Evolutionary conservation across 2,329 filamentous ascomycete species (phyloP).

Genomic region (Alternaria brassicae): DNA sequence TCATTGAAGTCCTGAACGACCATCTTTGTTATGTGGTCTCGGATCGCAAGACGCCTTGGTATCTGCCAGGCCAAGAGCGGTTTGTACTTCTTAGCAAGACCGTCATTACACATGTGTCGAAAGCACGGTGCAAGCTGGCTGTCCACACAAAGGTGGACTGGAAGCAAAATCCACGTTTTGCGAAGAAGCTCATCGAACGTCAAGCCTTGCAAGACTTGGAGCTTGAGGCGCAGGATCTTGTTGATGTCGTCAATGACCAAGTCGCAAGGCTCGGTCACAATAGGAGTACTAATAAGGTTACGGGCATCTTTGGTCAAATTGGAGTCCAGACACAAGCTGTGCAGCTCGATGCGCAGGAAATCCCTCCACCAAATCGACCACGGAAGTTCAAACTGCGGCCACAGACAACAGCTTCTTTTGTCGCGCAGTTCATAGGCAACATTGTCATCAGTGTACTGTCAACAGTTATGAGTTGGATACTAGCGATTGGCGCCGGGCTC

Average conservation of each 20-base stretch:
- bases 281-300: conserved; percentile 76
- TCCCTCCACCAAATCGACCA: conserved; percentile 46
- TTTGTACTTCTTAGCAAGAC: conserved; percentile 89
- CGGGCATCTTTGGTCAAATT: conserved; percentile 79
- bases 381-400: conserved; percentile 56
- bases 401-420: conserved; percentile 70
- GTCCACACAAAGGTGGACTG: conserved; percentile 90
- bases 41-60: conserved; percentile 74
- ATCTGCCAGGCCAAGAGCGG: conserved; percentile 78
- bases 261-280: conserved; percentile 76
- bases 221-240: conserved; percentile 75
- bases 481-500: conserved; percentile 69
- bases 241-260: conserved; percentile 78
- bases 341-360: conserved; percentile 47
- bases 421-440: conserved; percentile 75
- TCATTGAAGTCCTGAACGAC: conserved; percentile 72
- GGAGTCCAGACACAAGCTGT: conserved; percentile 72
- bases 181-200: conserved; percentile 60
- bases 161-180: conserved; percentile 64
- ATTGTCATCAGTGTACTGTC: conserved; percentile 77
- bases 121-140: conserved; percentile 89
- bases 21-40: conserved; percentile 71
- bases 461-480: conserved; percentile 78
- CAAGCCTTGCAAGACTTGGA: conserved; percentile 77
- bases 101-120: conserved; percentile 90